Base-by-base conservation (phyloP, 2,329 filamentous ascomycete species). In the Cylindrodendrum hubeiense region DNA sequence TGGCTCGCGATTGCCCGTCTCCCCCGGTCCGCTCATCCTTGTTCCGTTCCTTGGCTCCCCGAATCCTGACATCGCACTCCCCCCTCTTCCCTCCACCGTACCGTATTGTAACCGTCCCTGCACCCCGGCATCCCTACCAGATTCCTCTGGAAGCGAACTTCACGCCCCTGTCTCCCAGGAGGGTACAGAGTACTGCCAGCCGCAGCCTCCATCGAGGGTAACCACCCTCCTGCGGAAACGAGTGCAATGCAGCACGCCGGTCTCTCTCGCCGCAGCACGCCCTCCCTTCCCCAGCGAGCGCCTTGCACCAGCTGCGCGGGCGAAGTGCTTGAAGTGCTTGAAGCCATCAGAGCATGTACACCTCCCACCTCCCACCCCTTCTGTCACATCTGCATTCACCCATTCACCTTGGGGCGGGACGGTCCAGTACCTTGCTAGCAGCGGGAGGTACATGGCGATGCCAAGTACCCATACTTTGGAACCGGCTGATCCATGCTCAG, bases 71-170 rank as follows among this genome's bases (percentile, higher is more conserved):
- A 30, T 50, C 28, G 28, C 58, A 53, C 51, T 30, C 65, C 58
- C 52, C 28, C 37, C 39, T 61, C 47, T 60, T 54, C 62, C 65
- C 47, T 64, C 70, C 72, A 62, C 62, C 60, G 55, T 68, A 69
- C 66, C 63, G 61, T 69, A 60, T 69, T 67, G 69, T 63, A 72
- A 72, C 67, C 56, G 52, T 71, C 57, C 64, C 69, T 67, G 63
- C 62, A 67, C 54, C 44, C 53, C 53, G 46, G 63, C 58, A 66
- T 62, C 66, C 63, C 54, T 67, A 47, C 65, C 53, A 67, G 65
- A 65, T 67, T 65, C 60, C 67, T 65, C 54, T 68, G 70, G 70
- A 67, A 72, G 68, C 66, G 67, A 72, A 65, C 67, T 51, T 72
- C 56, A 57, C 66, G 47, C 59, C 71, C 64, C 70, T 69, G 67